Conservation (phyloP, 2,329 filamentous ascomycete genomes). For the Epicoccum nigrum region DNA sequence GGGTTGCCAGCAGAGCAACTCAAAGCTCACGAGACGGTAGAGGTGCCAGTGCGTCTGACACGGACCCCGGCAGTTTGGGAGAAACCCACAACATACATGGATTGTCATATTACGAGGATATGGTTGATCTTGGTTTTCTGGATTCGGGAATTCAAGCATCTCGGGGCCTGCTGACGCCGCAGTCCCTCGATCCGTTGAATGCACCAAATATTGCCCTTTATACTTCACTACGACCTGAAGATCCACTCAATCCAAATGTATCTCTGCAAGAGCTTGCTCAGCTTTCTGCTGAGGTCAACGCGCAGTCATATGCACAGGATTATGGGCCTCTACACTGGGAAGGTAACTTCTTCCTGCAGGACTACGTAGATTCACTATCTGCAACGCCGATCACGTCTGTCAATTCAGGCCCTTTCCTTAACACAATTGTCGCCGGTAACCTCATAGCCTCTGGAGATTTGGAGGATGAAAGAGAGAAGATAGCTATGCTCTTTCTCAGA, state of each 20-base stretch:
- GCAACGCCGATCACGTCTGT: slow-evolving; percentile 8
- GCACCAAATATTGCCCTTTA: slow-evolving; percentile 7
- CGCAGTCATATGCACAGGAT: slow-evolving; percentile 14
- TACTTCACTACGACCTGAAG: neutral
- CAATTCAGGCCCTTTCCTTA: slow-evolving; percentile 2
- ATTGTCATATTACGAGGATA: slow-evolving; percentile 6
- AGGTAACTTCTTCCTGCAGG: slow-evolving; percentile 22
- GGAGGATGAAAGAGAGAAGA: slow-evolving; percentile 19
- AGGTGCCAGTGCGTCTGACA: neutral
- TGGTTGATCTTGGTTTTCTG: slow-evolving; percentile 15
- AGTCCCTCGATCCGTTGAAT: slow-evolving; percentile 13
- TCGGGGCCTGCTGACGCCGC: slow-evolving; percentile 12
- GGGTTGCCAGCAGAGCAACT: neutral
- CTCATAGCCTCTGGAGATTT: neutral
- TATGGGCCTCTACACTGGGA: slow-evolving; percentile 22
- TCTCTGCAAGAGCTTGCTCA: slow-evolving; percentile 5
- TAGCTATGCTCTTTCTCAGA: slow-evolving; percentile 57
- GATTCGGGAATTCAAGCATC: slow-evolving; percentile 6
- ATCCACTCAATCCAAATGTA: slow-evolving; percentile 1
- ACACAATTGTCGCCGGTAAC: neutral
- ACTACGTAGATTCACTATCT: slow-evolving; percentile 16
- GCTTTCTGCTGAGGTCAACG: slow-evolving; percentile 13
- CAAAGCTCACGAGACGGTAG: neutral
- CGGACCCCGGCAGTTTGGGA: neutral
- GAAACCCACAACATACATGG: neutral